Base-by-base conservation (phyloP, 345 rosid species). In the Erodium maritimum region DNA sequence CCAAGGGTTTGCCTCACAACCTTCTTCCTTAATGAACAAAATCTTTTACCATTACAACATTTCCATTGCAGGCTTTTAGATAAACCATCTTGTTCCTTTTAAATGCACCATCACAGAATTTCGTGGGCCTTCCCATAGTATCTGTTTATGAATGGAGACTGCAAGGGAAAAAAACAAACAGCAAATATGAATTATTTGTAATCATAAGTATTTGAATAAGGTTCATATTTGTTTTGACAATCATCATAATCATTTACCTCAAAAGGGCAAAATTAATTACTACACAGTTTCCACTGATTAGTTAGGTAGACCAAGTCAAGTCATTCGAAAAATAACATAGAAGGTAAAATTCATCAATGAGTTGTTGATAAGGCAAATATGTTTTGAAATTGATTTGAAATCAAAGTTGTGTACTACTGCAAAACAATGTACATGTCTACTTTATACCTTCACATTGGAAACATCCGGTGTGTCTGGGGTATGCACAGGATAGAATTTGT, bases 51-150 rank as follows among this genome's bases (percentile, higher is more conserved):
- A 11, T 37, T 37, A 5, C 46, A 37, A 6, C 14, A 5, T 6
- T 37, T 37, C 58, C 48, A 52, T 37, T 53, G 53, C 57, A 62
- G 62, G 19, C 19, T 21, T 9, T 17, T 0, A 17, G 45, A n/a
- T n/a, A n/a, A n/a, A n/a, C n/a, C n/a, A n/a, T n/a, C 37, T 56
- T 56, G 29, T 34, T 20, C 18, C n/a, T 25, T 58, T 6, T 17
- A 58, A 0, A 59, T 48, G 4, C 59, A 56, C 23, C 59, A 57
- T 80, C 69, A 93, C 46, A 91, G 80, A 64, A 89, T 68, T 70
- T 86, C 77, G 8, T 86, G 86, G 11, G 99, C 99, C 71, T 83
- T 89, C 34, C 99, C 84, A 11, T 89, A 93, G 59, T 93, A 93
- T 65, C 99, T 73, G 78, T 89, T 93, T 58, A 93, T 83, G 73